Percentiles rank a stretch among this genome's conserved stretches.
Evolutionary conservation across 306 rosid genomes (phyloP).

Genomic region (Casuarina glauca): DNA sequence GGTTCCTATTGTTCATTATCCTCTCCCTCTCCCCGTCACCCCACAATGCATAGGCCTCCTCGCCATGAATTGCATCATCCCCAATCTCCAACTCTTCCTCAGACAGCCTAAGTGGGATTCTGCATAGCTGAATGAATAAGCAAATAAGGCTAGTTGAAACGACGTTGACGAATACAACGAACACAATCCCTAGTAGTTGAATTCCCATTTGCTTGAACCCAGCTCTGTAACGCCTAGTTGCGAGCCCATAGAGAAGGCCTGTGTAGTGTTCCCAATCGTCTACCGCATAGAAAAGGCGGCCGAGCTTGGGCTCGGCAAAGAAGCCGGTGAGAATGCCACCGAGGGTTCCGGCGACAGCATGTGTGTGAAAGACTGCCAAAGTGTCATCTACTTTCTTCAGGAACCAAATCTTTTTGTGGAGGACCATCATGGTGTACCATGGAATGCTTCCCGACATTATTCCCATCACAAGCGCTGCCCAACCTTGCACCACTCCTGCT

Average conservation of each 20-base stretch:
- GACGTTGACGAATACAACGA: conserved; percentile 34
- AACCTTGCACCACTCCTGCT: conserved; percentile 58
- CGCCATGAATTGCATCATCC: conserved; percentile 41
- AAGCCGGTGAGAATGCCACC: conserved; percentile 54
- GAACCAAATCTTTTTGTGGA: conserved; percentile 35
- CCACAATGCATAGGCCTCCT: conserved; percentile 48
- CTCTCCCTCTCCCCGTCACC: conserved; percentile 51
- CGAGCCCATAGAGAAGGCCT: conserved; percentile 39
- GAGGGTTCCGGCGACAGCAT: conserved; percentile 50
- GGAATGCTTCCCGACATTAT: conserved; percentile 51
- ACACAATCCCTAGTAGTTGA: conserved; percentile 44
- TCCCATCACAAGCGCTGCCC: conserved; percentile 59
- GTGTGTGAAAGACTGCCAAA: conserved; percentile 53
- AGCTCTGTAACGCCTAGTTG: not conserved
- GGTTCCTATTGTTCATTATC: conserved; percentile 27
- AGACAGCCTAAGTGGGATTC: conserved; percentile 31
- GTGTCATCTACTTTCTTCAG: conserved; percentile 48
- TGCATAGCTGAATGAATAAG: not conserved
- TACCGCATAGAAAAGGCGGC: conserved; percentile 31
- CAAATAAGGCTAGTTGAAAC: conserved; percentile 34
- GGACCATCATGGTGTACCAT: conserved; percentile 65
- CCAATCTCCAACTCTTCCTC: conserved; percentile 34
- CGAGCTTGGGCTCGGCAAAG: conserved; percentile 41
- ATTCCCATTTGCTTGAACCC: conserved; percentile 45
- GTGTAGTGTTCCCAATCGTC: conserved; percentile 16